Evolutionary conservation across 495 filamentous ascomycete genomes (phyloP).

Genomic region (Aspergillus funiculosus): DNA sequence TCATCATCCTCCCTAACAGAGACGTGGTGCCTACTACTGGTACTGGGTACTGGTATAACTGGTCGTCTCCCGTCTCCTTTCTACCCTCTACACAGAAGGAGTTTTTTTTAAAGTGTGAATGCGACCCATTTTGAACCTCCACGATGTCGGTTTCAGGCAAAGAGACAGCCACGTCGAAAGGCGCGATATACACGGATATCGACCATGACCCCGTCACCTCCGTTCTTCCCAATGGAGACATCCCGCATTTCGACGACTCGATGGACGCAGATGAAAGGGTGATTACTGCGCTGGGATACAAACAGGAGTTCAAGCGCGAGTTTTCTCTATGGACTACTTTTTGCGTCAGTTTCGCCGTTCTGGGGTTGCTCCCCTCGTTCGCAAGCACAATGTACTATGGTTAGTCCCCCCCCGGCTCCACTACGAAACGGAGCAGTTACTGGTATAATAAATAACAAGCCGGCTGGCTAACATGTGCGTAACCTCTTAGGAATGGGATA

Average conservation of each 20-base stretch:
- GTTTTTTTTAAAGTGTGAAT: constrained; percentile 1
- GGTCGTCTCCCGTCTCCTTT: not conserved
- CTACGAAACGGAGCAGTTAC: no score
- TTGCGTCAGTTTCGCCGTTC: constrained; percentile 70
- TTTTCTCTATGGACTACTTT: constrained; percentile 81
- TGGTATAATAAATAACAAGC: no score
- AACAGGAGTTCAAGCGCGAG: constrained; percentile 76
- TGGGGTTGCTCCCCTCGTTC: constrained; percentile 69
- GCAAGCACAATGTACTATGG: constrained; percentile 71
- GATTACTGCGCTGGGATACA: constrained; percentile 66
- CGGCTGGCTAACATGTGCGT: constrained; percentile 21
- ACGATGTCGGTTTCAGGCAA: constrained; percentile 15
- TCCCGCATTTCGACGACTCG: constrained; percentile 50
- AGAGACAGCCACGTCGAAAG: constrained; percentile 18
- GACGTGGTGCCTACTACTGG: not conserved
- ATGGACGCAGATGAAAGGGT: constrained; percentile 61
- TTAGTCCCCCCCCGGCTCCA: no score
- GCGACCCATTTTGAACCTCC: not conserved
- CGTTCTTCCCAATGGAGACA: constrained; percentile 57
- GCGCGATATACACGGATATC: constrained; percentile 24
- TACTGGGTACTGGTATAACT: no score
- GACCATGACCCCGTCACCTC: constrained; percentile 60
- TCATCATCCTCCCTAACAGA: not conserved
- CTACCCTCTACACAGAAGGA: no score
- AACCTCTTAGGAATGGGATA: constrained; percentile 59